phyloP scores from a whole-genome alignment of 192 early-diverging fungal genomes.

The Coemansia sp. region DNA sequence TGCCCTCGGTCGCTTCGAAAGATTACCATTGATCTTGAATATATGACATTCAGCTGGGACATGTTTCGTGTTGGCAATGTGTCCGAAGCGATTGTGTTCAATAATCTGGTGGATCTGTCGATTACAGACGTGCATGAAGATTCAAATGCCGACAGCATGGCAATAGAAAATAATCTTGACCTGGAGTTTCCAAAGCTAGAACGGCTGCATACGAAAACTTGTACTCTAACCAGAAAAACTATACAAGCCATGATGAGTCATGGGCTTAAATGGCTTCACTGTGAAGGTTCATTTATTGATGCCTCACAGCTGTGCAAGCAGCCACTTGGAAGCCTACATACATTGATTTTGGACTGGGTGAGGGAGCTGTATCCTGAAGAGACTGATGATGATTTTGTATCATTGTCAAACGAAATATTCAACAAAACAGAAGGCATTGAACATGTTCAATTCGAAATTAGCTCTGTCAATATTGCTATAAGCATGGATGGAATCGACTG shows the following conservation, averaged over 20 bases:
- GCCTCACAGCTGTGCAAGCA: background rate
- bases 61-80: too few species aligned
- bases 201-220: too few species aligned
- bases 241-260: too few species aligned
- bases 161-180: background rate
- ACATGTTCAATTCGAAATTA: background rate
- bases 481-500: background rate
- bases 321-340: background rate
- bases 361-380: background rate
- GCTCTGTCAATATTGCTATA: too few species aligned
- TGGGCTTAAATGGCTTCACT: background rate
- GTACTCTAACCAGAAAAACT: too few species aligned
- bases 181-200: background rate
- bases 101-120: background rate
- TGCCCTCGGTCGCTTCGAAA: background rate
- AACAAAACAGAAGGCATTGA: background rate
- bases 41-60: background rate
- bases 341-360: background rate
- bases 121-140: background rate
- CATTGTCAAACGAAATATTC: background rate
- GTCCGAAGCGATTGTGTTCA: background rate
- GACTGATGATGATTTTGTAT: background rate
- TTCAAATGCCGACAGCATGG: background rate
- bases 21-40: background rate
- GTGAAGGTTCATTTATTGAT: background rate